Evolutionary conservation across 2,329 filamentous ascomycete species (phyloP).

Genomic region (Calonectria fujianensis): DNA sequence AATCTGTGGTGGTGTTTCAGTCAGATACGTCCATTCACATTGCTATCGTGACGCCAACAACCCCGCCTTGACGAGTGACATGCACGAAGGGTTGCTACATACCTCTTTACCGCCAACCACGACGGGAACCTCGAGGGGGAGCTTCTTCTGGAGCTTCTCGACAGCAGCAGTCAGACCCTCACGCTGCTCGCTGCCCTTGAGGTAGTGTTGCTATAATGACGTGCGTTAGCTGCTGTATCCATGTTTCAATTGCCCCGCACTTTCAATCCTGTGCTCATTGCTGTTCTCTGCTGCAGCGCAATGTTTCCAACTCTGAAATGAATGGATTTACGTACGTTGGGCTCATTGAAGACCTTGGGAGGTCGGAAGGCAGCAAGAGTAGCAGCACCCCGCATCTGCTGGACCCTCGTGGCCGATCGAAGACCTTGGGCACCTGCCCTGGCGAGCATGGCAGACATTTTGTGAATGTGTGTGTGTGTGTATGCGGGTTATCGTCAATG

Average conservation of each 20-base stretch:
- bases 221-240: constrained; percentile 30
- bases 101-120: constrained; percentile 90
- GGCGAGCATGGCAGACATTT: constrained; percentile 61
- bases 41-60: constrained; percentile 1
- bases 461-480: constrained; percentile 15
- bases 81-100: constrained; percentile 38
- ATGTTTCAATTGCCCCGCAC: background rate
- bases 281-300: background rate
- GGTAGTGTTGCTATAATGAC: constrained; percentile 86
- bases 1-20: constrained; percentile 67
- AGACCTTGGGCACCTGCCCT: constrained; percentile 58
- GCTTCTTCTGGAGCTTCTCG: constrained; percentile 79
- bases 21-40: constrained; percentile 25
- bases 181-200: constrained; percentile 87
- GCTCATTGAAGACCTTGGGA: constrained; percentile 91
- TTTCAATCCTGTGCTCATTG: background rate
- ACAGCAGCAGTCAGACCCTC: constrained; percentile 85
- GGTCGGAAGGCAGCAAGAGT: constrained; percentile 91
- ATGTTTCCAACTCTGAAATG: background rate
- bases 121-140: constrained; percentile 86
- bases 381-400: constrained; percentile 62
- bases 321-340: constrained; percentile 81
- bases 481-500: constrained; percentile 43
- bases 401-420: constrained; percentile 54
- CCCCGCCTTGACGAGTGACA: background rate